Conservation (phyloP, 192 early-diverging fungal species). For the Neocallimastix lanati region DNA sequence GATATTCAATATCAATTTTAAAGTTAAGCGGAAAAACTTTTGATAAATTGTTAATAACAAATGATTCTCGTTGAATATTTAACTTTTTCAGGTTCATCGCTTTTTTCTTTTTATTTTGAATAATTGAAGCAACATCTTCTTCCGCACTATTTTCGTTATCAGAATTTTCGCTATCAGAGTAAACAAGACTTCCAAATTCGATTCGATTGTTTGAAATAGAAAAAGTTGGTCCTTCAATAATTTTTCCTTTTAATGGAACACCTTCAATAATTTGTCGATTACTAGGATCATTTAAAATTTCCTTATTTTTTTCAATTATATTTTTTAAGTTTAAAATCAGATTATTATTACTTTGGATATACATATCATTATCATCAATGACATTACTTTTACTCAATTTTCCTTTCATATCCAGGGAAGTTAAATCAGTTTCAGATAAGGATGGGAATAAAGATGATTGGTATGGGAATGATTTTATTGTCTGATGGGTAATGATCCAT, state of each 20-base stretch:
- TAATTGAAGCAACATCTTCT: background rate
- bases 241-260: too few species aligned
- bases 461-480: background rate
- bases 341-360: background rate
- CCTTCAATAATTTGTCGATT: constrained; percentile 31
- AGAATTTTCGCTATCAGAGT: constrained; percentile 36
- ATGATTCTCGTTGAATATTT: constrained; percentile 13
- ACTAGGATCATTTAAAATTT: background rate
- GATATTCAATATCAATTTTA: too few species aligned
- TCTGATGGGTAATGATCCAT: too few species aligned
- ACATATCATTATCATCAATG: too few species aligned
- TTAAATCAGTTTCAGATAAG: background rate
- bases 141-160: constrained; percentile 6
- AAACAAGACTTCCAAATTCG: constrained; percentile 37
- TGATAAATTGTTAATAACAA: constrained; percentile 48
- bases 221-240: constrained; percentile 55
- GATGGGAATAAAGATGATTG: background rate
- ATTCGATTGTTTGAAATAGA: constrained; percentile 42
- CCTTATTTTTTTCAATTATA: background rate
- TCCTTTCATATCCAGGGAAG: background rate
- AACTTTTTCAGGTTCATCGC: background rate
- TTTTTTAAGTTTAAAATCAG: background rate
- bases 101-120: constrained; percentile 1
- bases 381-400: too few species aligned
- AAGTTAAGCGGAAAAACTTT: too few species aligned